These are phyloP conservation scores for Hypoxylon fuscum DNA, from an alignment of 495 filamentous ascomycete species.

Conservation along the genomic window DNA sequence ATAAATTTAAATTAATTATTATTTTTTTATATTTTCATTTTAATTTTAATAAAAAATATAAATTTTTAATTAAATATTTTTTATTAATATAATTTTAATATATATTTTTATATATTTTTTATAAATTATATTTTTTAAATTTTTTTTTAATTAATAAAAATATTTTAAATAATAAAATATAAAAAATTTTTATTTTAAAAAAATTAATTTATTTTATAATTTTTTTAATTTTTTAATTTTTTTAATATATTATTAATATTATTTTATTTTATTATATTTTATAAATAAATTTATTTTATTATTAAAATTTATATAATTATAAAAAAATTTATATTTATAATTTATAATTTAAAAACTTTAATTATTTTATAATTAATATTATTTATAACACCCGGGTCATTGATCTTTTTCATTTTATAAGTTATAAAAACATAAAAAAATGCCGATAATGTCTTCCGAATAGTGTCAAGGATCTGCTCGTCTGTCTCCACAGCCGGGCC, in stretches of 20 bases:
- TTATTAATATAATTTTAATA: background rate
- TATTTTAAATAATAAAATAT: no score
- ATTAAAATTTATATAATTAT: no score
- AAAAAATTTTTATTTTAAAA: no score
- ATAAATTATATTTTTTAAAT: background rate
- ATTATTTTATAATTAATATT: background rate
- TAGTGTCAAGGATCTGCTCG: constrained; percentile 52
- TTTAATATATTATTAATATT: constrained; percentile 1
- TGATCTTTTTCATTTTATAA: background rate
- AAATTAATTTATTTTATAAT: no score
- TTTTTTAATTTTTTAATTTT: background rate
- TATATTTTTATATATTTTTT: background rate
- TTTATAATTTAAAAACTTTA: no score
- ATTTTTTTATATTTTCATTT: background rate
- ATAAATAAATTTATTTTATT: background rate
- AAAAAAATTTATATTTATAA: no score
- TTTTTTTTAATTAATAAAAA: background rate
- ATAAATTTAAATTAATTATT: background rate
- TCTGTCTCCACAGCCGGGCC: constrained; percentile 56
- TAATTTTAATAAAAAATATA: background rate
- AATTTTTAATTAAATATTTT: background rate
- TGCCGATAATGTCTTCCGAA: no score
- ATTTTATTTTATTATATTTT: background rate
- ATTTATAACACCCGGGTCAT: background rate
- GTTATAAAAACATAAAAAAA: no score